Evolutionary conservation across 2,329 filamentous ascomycete species (phyloP), one percentile per base, ranked within the genome.

Genomic region (Botrytis aclada): DNA sequence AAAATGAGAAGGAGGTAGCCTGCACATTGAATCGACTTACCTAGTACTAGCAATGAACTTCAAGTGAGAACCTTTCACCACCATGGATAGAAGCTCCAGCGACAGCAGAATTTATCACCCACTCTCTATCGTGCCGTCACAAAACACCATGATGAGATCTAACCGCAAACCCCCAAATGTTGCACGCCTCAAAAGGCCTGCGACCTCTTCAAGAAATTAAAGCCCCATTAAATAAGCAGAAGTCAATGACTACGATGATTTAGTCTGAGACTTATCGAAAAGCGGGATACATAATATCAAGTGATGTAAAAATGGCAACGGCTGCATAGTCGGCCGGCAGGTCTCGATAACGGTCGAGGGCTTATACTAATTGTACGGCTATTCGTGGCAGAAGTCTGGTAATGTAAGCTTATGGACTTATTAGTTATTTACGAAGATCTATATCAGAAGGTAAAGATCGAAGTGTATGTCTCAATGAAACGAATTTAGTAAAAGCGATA

Each of bases 361-460:
- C 12, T n/a, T 54, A 4, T 25, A 37, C 34, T 25, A 41, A 41
- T 25, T 41, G 7, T 6, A 9, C 12, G 25, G 34, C n/a, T 4
- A n/a, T 41, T n/a, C 16, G 25, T 29, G 22, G 14, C 1, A 29
- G n/a, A 18, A 18, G 25, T n/a, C 8, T 39, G 0, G 5, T 10
- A 8, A 4, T 20, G 4, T 41, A n/a, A 63, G 14, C 25, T 18
- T 63, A 4, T 63, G 7, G 20, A 2, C 25, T n/a, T 62, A 29
- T 16, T 0, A 9, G 14, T 6, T 29, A 2, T 56, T 2, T 29
- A 7, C n/a, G 29, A 4, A 8, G 5, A 2, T 41, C 5, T 6
- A 8, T 4, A 6, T 5, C 9, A 2, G 8, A 41, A 20, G 0
- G 9, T 18, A 41, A 29, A 9, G 3, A 41, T 18, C 14, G 2